A percentile compares a stretch with the other conserved stretches of the same genome.
Conservation (phyloP, 163 green algal genomes). For the Chlamydomonas reinhardtii region DNA sequence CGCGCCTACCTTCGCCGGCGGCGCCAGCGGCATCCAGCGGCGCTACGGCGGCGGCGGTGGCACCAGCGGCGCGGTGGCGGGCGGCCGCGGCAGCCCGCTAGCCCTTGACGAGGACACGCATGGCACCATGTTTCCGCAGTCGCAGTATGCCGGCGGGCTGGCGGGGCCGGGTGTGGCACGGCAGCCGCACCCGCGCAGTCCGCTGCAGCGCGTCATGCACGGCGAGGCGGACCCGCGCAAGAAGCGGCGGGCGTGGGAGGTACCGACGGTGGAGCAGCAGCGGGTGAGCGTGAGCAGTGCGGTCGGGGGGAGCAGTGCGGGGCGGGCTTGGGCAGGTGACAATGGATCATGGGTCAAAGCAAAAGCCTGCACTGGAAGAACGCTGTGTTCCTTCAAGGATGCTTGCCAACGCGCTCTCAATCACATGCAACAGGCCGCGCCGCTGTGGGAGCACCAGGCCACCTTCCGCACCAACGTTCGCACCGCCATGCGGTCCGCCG, state of each 20-base stretch:
- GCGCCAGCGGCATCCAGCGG: background rate
- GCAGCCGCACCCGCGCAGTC: conserved; percentile 31
- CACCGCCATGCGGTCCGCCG: background rate
- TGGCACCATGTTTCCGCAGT: background rate
- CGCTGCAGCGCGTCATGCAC: conserved; percentile 38
- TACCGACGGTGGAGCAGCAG: background rate
- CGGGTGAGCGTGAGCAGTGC: too few species aligned
- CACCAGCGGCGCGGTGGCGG: background rate
- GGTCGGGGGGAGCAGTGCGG: too few species aligned
- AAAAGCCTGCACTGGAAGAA: too few species aligned
- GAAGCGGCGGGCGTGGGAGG: background rate
- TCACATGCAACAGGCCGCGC: too few species aligned
- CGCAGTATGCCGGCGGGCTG: too few species aligned
- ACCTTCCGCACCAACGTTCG: background rate
- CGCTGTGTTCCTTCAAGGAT: too few species aligned
- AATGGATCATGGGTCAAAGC: too few species aligned
- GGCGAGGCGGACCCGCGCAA: background rate
- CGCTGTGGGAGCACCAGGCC: too few species aligned
- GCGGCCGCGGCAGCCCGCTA: too few species aligned
- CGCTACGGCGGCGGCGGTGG: background rate
- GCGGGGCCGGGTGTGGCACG: background rate
- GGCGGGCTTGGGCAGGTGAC: too few species aligned
- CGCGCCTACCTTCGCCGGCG: background rate
- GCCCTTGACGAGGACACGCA: background rate
- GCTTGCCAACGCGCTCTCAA: too few species aligned